These are phyloP conservation scores for Fusarium robinianum DNA, from an alignment of 2,329 filamentous ascomycete genomes.

Conservation along the genomic window DNA sequence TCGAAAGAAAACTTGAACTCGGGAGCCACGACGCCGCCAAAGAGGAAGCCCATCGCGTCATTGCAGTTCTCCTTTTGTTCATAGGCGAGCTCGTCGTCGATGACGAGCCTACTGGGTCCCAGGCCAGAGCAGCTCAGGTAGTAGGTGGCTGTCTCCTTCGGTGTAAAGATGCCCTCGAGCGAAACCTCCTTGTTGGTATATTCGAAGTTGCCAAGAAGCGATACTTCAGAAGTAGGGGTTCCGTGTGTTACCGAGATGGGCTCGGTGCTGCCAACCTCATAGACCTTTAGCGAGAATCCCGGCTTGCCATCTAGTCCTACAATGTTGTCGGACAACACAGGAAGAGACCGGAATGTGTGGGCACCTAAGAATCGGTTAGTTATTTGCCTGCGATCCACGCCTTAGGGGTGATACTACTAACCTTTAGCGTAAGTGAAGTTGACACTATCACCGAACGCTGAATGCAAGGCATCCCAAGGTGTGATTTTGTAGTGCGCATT, in stretches of 20 bases:
- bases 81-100: slow-evolving; percentile 39
- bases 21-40: slow-evolving; percentile 37
- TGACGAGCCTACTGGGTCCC: slow-evolving; percentile 38
- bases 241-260: slow-evolving; percentile 34
- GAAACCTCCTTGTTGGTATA: slow-evolving; percentile 36
- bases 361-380: slow-evolving; percentile 27
- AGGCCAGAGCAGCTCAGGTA: slow-evolving; percentile 41
- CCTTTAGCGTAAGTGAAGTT: slow-evolving; percentile 40
- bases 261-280: slow-evolving; percentile 34
- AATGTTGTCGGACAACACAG: slow-evolving; percentile 34
- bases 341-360: slow-evolving; percentile 35
- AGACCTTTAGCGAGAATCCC: slow-evolving; percentile 41
- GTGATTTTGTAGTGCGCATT: slow-evolving; percentile 44
- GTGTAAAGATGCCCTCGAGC: slow-evolving; percentile 40
- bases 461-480: slow-evolving; percentile 40
- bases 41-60: slow-evolving; percentile 44
- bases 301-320: slow-evolving; percentile 40
- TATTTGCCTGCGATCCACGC: neutral
- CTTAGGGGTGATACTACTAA: neutral
- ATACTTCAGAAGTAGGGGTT: slow-evolving; percentile 34
- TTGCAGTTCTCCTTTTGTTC: slow-evolving; percentile 40
- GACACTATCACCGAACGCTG: slow-evolving; percentile 34
- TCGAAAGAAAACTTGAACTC: slow-evolving; percentile 39
- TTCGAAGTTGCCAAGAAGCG: slow-evolving; percentile 27
- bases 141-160: slow-evolving; percentile 38